Base-by-base conservation (phyloP, 352 stramenopile species). In the Pythium scleroteichum region DNA sequence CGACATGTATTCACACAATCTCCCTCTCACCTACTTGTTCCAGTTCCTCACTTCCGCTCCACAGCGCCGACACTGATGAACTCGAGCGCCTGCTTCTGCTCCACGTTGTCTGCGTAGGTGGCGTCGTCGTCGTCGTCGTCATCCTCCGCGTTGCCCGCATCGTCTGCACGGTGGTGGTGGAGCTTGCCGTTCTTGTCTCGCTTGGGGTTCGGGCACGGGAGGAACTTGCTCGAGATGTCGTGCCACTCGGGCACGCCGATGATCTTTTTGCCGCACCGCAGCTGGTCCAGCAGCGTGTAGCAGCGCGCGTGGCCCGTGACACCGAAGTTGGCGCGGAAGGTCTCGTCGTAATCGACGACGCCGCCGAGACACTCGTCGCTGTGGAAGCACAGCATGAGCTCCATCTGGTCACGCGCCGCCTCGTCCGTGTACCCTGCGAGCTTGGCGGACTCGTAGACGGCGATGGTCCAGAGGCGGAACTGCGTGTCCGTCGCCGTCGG, bases 311-410 rank as follows among this genome's bases (percentile, higher is more conserved):
- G 72, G n/a, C 75, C 75, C 33, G 70, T 65, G n/a, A 76, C 67
- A n/a, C 47, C 40, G 46, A 88, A 88, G 53, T 83, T 82, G 8
- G 52, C 26, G 23, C 68, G 69, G 48, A 80, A 88, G 13, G 74
- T 17, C 1, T 73, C 59, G 14, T 56, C 60, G 59, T 72, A 87
- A 52, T 89, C 79, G 2, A 49, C n/a, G 1, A 85, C 72, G 6
- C 68, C 71, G 3, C 72, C 73, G 0, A 82, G 42, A 41, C 79
- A 89, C 51, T 87, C 78, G 26, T 78, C 64, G 46, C 76, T 72
- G 60, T 85, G 72, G 23, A 76, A 62, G 33, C 79, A 89, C 50
- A 64, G 58, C 29, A 81, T 66, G 62, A 84, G 72, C 48, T 87
- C 75, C 69, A 86, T 80, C 48, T 86, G 73, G 8, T 81, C 68